A percentile compares a stretch with the other conserved stretches of the same genome.
These are phyloP conservation scores for Cryphonectria naterciae DNA, from an alignment of 2,329 filamentous ascomycete genomes.

Conservation along the genomic window DNA sequence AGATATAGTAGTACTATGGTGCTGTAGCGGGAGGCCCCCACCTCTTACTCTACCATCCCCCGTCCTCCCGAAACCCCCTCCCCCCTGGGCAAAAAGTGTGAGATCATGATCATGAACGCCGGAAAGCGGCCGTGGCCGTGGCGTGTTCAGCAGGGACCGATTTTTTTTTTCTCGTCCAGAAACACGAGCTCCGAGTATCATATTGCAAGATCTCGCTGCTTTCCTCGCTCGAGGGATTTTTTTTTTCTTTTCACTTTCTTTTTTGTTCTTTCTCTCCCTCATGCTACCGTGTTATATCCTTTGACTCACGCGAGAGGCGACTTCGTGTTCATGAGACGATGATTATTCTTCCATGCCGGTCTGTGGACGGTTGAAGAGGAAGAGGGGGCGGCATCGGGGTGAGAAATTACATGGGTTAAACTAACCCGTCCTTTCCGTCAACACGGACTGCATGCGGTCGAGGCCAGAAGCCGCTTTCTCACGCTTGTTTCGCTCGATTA, in stretches of 20 bases:
- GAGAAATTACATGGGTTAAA: neutral
- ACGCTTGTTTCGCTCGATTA: neutral
- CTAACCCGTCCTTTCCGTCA: neutral
- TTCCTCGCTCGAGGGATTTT: slow-evolving; percentile 28
- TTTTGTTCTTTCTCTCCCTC: neutral
- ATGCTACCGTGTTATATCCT: no score
- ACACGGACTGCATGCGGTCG: neutral
- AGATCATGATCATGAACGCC: slow-evolving; percentile 20
- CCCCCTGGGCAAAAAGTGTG: slow-evolving; percentile 2
- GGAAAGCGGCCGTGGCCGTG: slow-evolving; percentile 23
- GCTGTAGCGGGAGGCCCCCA: neutral
- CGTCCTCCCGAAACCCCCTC: neutral
- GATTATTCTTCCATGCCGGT: neutral
- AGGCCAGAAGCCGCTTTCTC: neutral
- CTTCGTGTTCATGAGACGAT: neutral
- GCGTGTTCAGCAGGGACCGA: slow-evolving; percentile 19
- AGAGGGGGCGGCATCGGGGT: no score
- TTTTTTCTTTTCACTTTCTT: no score
- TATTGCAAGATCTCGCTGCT: slow-evolving; percentile 21
- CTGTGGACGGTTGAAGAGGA: neutral
- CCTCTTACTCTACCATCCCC: neutral
- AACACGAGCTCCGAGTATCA: neutral
- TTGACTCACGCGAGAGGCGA: neutral
- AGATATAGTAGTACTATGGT: neutral
- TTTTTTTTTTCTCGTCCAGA: slow-evolving; percentile 6